Base-by-base conservation (phyloP, 441 rosid genomes). In the Capsella rubella region DNA sequence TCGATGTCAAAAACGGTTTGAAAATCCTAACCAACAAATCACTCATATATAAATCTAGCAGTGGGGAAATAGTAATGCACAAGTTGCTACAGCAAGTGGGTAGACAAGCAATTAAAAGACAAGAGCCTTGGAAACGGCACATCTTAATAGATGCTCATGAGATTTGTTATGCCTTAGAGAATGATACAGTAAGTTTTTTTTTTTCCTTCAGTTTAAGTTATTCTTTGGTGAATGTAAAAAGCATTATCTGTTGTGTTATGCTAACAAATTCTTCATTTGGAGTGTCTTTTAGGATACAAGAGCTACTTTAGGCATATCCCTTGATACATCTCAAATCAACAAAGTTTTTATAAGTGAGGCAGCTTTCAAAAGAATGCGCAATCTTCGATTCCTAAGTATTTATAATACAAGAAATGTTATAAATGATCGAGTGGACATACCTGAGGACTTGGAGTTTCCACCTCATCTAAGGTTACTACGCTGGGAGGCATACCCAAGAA, bases 401-500 rank as follows among this genome's bases (percentile, higher is more conserved):
- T 58, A 70, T 50, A 47, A 47, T n/a, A 28, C 40, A 2, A 60
- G 13, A 69, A 0, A 52, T n/a, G 61, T 43, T 16, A 39, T 13
- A 21, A 40, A 67, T 53, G 29, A 53, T 53, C 15, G 10, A 28
- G 1, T 61, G 11, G 43, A 29, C 32, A 8, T 61, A 61, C 54
- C 68, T 1, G 61, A 42, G 37, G 55, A 6, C 5, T 52, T 72
- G 37, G 63, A 72, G 16, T 7, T 72, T 21, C 69, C 76, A 2
- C 46, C 5, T 62, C 18, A 53, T 8, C 40, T 62, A 13, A 53
- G 76, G 13, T 31, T 61, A 40, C 9, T 72, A 3, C 8, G 14
- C 0, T 72, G 63, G 69, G 25, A 72, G 1, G 35, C 13, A 62
- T 72, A 62, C 29, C 74, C 74, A 4, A 4, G 18, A 35, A 70